Evolutionary conservation across 306 rosid genomes (phyloP).

Genomic region (Castanea mollissima): DNA sequence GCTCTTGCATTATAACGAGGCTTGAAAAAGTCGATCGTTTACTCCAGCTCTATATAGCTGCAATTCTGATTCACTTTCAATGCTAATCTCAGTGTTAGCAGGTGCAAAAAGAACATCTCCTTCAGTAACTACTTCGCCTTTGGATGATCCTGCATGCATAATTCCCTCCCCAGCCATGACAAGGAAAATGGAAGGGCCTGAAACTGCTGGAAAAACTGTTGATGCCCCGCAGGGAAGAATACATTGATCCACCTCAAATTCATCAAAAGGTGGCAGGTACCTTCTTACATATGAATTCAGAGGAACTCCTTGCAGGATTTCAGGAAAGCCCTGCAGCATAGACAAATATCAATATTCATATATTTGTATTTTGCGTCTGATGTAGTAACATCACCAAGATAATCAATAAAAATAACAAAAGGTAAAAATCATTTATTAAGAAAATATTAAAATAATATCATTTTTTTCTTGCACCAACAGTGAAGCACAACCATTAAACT

Average conservation of each 20-base stretch:
- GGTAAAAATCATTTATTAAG: background rate
- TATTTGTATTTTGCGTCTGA: background rate
- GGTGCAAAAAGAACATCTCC: slow-evolving; percentile 87
- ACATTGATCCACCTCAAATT: slow-evolving; percentile 83
- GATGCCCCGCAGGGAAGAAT: slow-evolving; percentile 58
- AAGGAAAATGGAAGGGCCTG: slow-evolving; percentile 80
- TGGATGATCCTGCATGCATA: slow-evolving; percentile 34
- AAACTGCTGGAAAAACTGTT: slow-evolving; percentile 56
- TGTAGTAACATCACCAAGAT: background rate
- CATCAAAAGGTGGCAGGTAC: slow-evolving; percentile 81
- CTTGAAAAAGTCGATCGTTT: slow-evolving; percentile 61
- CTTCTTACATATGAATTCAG: slow-evolving; percentile 54
- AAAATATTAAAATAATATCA: background rate
- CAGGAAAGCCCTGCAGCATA: slow-evolving; percentile 72
- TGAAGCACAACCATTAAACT: background rate
- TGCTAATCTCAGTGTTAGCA: slow-evolving; percentile 55
- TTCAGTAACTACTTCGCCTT: slow-evolving; percentile 45
- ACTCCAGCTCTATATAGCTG: slow-evolving; percentile 75
- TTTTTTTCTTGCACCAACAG: background rate
- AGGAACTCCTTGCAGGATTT: slow-evolving; percentile 65
- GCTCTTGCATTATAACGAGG: slow-evolving; percentile 1
- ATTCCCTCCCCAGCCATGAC: slow-evolving; percentile 64
- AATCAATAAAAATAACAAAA: background rate
- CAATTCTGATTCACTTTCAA: slow-evolving; percentile 57
- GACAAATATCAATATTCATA: background rate